Base-by-base conservation (phyloP, 2,329 filamentous ascomycete species). In the Aureobasidium sp. region DNA sequence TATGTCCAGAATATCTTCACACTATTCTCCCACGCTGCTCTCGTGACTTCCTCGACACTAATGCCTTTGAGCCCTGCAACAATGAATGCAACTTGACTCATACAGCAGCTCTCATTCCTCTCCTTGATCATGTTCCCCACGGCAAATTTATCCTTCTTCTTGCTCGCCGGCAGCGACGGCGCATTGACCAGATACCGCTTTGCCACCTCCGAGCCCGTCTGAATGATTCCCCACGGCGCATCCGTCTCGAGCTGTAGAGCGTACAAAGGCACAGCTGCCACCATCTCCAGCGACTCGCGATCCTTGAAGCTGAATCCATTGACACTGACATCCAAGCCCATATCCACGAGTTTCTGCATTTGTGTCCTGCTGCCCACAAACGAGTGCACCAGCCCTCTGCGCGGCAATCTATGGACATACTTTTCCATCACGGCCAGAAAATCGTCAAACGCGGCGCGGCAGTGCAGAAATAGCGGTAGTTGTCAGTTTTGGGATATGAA, bases 41-140 rank as follows among this genome's bases (percentile, higher is more conserved):
- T 68, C 0, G 73, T 74, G 27, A 82, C 73, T 51, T 81, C 75
- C 22, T 79, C 73, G 0, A 81, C 71, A 1, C 65, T 45, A 1
- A 77, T 44, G 0, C 75, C 78, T 63, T 79, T 81, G 55, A 82
- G 61, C 8, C 80, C 79, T 2, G 80, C 80, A 5, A 81, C 78
- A 0, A 81, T 69, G 53, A 75, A 70, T 0, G 78, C 80, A 37
- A 82, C 79, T 49, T 75, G 70, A 44, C 76, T 76, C 14, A 82
- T 79, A 0, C 69, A 70, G 64, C 79, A 82, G 52, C 79, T 81
- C 66, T 82, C 80, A 64, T 82, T 82, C 44, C 79, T 69, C 62
- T 78, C 77, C 65, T 82, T 83, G 1, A 82, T 73, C 78, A 82
- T 80, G 36, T 70, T 70, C 0, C 73, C 75, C 8, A 64, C 39